Conservation (phyloP, 768 basidiomycete species). For the Pisolithus tinctorius region DNA sequence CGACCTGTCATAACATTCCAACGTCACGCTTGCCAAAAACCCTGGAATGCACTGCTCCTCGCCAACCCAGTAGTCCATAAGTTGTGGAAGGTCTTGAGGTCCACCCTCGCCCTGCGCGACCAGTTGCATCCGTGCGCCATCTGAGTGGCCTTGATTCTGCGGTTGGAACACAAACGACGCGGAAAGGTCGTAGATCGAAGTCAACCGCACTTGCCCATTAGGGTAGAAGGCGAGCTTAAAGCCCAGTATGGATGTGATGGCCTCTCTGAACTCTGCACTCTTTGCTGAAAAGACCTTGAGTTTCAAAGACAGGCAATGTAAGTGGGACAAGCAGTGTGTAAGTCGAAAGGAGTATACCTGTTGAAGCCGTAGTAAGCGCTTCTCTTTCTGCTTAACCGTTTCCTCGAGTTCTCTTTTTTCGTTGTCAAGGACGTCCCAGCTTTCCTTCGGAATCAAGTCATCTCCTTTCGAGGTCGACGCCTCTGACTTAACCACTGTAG, state of each 20-base stretch:
- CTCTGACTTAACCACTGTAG: constrained; percentile 14
- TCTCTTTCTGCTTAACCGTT: constrained; percentile 70
- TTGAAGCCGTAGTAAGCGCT: constrained; percentile 69
- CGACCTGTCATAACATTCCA: constrained; percentile 80
- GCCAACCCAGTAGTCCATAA: constrained; percentile 83
- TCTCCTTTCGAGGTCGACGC: constrained; percentile 10
- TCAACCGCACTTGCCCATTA: constrained; percentile 84
- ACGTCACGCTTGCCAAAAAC: constrained; percentile 80
- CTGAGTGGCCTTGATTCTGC: constrained; percentile 28
- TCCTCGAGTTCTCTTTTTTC: constrained; percentile 67
- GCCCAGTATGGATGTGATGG: constrained; percentile 84
- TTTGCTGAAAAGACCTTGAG: constrained; percentile 75
- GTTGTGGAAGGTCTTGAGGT: constrained; percentile 63
- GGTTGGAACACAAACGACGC: constrained; percentile 88
- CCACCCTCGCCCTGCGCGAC: constrained; percentile 69
- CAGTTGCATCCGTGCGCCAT: constrained; percentile 60
- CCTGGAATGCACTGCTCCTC: constrained; percentile 83
- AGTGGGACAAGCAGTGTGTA: neutral
- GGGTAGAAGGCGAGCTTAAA: constrained; percentile 89
- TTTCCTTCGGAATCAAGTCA: constrained; percentile 64
- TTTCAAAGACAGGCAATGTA: neutral
- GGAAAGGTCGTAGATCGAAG: constrained; percentile 82
- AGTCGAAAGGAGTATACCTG: constrained; percentile 42
- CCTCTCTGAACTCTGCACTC: constrained; percentile 85
- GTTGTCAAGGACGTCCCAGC: constrained; percentile 63